Conservation (phyloP, 116 monocot species). For the Trichopus zeylanicus region DNA sequence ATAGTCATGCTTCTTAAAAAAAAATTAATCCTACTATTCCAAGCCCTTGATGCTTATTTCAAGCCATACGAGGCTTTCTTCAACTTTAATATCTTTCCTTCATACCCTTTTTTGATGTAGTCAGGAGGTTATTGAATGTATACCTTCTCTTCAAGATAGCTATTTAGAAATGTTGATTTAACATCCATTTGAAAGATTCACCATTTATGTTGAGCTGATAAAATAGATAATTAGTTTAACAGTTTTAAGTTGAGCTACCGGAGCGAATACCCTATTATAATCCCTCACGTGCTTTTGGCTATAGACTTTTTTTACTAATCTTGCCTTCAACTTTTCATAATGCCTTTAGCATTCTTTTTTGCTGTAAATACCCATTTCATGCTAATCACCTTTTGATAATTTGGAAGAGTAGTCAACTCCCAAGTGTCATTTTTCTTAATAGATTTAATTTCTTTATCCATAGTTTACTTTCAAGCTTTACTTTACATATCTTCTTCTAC, state of each 20-base stretch:
- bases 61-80: not conserved
- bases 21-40: no score
- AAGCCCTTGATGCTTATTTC: no score
- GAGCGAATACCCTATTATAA: conserved; percentile 6
- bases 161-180: not conserved
- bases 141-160: not conserved
- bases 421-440: conserved; percentile 6
- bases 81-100: conserved; percentile 4
- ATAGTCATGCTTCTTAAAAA: no score
- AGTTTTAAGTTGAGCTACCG: not conserved
- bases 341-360: not conserved
- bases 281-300: not conserved
- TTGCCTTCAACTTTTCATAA: not conserved
- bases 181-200: conserved; percentile 5
- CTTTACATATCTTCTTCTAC: conserved; percentile 1
- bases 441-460: conserved; percentile 4
- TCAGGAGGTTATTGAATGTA: not conserved
- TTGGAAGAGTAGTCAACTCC: not conserved
- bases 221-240: not conserved
- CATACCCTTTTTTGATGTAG: not conserved
- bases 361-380: conserved; percentile 3
- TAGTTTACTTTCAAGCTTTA: not conserved
- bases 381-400: not conserved
- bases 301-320: conserved; percentile 4
- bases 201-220: not conserved